Evolutionary conservation across 116 monocot species (phyloP).

Genomic region (Phalaenopsis hybrid): DNA sequence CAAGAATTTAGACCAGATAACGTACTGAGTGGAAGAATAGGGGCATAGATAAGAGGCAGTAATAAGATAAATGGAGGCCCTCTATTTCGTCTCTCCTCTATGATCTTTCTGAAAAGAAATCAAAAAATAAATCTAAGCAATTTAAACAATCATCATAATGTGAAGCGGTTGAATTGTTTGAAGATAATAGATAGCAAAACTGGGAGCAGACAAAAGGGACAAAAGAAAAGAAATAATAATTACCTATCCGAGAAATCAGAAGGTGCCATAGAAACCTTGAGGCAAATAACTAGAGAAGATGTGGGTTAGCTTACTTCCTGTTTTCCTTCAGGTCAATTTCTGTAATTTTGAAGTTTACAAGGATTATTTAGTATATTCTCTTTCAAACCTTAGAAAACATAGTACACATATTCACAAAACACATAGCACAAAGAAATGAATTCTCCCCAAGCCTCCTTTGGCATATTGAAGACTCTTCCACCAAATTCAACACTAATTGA

Average conservation of each 20-base stretch:
- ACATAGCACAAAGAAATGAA: neutral
- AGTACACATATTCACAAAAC: neutral
- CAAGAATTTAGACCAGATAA: neutral
- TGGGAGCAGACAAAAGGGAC: neutral
- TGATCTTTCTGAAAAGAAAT: constrained; percentile 20
- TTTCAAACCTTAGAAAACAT: neutral
- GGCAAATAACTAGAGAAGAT: neutral
- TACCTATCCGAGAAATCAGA: constrained; percentile 44
- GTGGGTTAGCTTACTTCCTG: neutral
- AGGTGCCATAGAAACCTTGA: constrained; percentile 20
- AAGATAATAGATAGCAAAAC: neutral
- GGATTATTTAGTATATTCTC: neutral
- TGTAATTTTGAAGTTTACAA: neutral
- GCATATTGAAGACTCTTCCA: neutral
- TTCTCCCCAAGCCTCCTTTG: neutral
- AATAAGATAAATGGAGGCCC: constrained; percentile 43
- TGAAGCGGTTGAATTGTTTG: neutral
- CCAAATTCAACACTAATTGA: neutral
- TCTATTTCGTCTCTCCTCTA: constrained; percentile 22
- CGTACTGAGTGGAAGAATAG: constrained; percentile 75
- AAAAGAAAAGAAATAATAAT: neutral
- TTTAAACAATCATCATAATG: neutral
- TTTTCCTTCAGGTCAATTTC: neutral
- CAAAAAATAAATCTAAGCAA: neutral
- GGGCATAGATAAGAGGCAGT: constrained; percentile 82